These are phyloP conservation scores for Dryas integrifolia DNA, from an alignment of 331 rosid genomes.

Conservation along the genomic window DNA sequence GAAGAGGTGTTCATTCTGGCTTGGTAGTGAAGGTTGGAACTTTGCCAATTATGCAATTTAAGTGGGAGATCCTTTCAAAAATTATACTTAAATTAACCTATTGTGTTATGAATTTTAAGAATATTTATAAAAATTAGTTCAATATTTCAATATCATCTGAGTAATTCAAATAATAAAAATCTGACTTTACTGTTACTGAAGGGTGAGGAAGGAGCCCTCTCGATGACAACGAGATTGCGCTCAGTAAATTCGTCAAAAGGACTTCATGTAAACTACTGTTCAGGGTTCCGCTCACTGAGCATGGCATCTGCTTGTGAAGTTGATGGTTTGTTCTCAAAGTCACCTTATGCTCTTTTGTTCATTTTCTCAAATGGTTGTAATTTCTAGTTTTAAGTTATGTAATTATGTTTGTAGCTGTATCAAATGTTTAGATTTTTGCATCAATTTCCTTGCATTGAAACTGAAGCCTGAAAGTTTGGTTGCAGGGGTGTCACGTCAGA, in stretches of 20 bases:
- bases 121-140: neutral
- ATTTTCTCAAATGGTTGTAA: neutral
- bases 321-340: conserved; percentile 52
- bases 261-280: conserved; percentile 87
- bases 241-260: conserved; percentile 57
- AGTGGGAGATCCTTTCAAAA: neutral
- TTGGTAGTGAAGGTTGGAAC: conserved; percentile 85
- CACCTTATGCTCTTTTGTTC: conserved; percentile 21
- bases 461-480: conserved; percentile 26
- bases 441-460: conserved; percentile 9
- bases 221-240: conserved; percentile 88
- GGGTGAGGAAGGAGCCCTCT: conserved; percentile 99
- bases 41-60: conserved; percentile 18
- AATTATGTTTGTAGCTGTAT: neutral
- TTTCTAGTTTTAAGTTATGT: neutral
- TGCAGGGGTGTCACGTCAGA: conserved; percentile 87
- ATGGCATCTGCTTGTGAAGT: conserved; percentile 46
- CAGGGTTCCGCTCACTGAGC: conserved; percentile 70
- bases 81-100: neutral
- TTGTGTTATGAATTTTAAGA: neutral
- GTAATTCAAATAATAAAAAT: conserved; percentile 16
- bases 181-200: conserved; percentile 33
- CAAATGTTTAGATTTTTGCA: conserved; percentile 17
- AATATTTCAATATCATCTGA: neutral
- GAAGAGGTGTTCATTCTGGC: conserved; percentile 94